phyloP scores from a whole-genome alignment of 2,329 filamentous ascomycete genomes.

The Epichloe scottii region DNA sequence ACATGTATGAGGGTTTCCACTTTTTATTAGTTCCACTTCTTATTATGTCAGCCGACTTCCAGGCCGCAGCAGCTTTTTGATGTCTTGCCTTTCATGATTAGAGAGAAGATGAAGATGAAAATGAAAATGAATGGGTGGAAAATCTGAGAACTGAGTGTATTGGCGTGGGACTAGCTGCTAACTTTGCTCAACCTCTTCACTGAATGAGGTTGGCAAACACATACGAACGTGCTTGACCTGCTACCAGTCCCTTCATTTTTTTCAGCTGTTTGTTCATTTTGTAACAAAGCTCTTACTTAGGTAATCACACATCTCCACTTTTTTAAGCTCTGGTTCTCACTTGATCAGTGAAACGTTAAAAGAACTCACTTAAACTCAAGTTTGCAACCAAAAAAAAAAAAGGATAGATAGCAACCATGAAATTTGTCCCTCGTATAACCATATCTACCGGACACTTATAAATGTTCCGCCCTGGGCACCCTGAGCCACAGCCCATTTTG shows the following conservation, averaged over 20 bases:
- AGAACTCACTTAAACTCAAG: neutral
- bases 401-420: neutral
- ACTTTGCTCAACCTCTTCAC: no score
- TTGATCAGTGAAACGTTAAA: neutral
- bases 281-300: neutral
- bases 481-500: constrained; percentile 3
- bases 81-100: no score
- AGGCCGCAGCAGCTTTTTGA: no score
- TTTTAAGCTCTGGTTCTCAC: neutral
- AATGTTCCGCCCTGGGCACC: neutral
- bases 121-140: no score
- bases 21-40: constrained; percentile 5
- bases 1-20: neutral
- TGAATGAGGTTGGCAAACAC: no score
- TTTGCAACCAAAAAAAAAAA: neutral
- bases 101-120: no score
- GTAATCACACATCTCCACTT: neutral
- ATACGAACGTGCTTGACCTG: no score
- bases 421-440: neutral
- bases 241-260: no score
- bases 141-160: no score
- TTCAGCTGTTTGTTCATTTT: no score
- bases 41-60: constrained; percentile 1
- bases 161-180: no score
- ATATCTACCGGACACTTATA: neutral